phyloP scores from a whole-genome alignment of 148 eudicot genomes.

The Limonium bicolor region DNA sequence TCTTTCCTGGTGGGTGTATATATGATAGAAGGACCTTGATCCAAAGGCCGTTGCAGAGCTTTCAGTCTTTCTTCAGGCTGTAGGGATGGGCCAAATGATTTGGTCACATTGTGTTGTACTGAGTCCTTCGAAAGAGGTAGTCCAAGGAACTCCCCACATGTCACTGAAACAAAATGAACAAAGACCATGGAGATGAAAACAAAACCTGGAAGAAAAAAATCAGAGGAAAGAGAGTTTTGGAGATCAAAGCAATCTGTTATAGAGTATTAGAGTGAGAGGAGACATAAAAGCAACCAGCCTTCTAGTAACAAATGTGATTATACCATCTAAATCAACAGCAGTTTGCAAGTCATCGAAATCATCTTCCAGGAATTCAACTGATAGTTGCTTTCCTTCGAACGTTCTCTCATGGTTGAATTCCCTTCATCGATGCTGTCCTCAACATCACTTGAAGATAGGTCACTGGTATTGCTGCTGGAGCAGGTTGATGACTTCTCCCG shows the following conservation, averaged over 20 bases:
- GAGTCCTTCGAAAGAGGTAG: slow-evolving; percentile 13
- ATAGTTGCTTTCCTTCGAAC: slow-evolving; percentile 28
- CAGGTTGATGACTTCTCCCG: slow-evolving; percentile 16
- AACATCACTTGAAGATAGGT: slow-evolving; percentile 4
- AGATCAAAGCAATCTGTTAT: background rate
- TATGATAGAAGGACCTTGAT: slow-evolving; percentile 60
- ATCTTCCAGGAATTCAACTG: slow-evolving; percentile 81
- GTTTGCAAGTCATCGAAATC: slow-evolving; percentile 49
- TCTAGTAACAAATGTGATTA: too few species aligned
- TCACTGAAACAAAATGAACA: slow-evolving; percentile 31
- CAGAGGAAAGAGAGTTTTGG: background rate
- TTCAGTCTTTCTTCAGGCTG: slow-evolving; percentile 15
- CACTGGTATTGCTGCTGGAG: slow-evolving; percentile 20
- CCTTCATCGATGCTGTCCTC: slow-evolving; percentile 17
- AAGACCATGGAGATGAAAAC: background rate
- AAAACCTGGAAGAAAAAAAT: background rate
- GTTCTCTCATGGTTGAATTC: slow-evolving; percentile 9
- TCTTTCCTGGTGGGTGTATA: slow-evolving; percentile 78
- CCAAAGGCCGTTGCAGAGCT: slow-evolving; percentile 16
- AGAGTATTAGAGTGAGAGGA: background rate
- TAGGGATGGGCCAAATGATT: slow-evolving; percentile 7
- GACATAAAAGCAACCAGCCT: background rate
- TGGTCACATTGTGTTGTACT: slow-evolving; percentile 11
- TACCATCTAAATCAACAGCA: slow-evolving; percentile 83
- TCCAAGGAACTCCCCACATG: slow-evolving; percentile 72